Base-by-base conservation (phyloP, 2,329 filamentous ascomycete genomes). In the Hymenoscyphus albidus region DNA sequence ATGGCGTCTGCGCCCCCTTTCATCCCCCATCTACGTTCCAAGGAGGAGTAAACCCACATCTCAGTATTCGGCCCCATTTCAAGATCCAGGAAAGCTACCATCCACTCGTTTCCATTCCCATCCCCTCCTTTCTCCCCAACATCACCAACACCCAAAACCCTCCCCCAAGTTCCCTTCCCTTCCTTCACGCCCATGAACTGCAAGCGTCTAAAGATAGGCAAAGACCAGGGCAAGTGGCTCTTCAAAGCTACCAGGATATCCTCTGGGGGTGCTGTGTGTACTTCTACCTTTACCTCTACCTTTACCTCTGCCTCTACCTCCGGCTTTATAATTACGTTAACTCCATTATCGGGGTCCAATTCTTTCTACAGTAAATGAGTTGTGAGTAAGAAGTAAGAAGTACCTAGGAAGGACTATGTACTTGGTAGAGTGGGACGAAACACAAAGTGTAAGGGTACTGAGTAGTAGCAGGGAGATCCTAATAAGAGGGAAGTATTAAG, bases 11-110 rank as follows among this genome's bases (percentile, higher is more conserved):
- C 22, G 22, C 22, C 22, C 22, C 22, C 22, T 22, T 22, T 22
- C 22, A 22, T 22, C 22, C 22, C 22, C 22, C 22, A 22, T 1
- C 1, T 22, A 22, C 22, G 22, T 22, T 22, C 22, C 2, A 84
- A 71, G 0, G 81, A 82, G 1, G 80, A 81, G 73, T 87, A 90
- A 1, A 90, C 71, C 83, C 85, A 90, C 38, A 86, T 77, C 67
- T 90, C 83, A 0, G 88, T 90, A 72, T 89, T 87, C 0, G 85
- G 85, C 0, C 81, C 80, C 62, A 80, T 80, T 3, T 82, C 82
- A 22, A 87, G 79, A 74, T 91, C 88, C 5, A 88, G 72, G 71
- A 87, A 89, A 0, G 83, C 85, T 0, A 82, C 83, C 0, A 82
- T 80, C 71, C 89, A 87, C 13, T 48, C 22, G 22, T 16, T 5